A percentile compares a stretch with the other conserved stretches of the same genome.
phyloP scores from a whole-genome alignment of 768 basidiomycete species.

The Phlebiopsis flavidoalba region DNA sequence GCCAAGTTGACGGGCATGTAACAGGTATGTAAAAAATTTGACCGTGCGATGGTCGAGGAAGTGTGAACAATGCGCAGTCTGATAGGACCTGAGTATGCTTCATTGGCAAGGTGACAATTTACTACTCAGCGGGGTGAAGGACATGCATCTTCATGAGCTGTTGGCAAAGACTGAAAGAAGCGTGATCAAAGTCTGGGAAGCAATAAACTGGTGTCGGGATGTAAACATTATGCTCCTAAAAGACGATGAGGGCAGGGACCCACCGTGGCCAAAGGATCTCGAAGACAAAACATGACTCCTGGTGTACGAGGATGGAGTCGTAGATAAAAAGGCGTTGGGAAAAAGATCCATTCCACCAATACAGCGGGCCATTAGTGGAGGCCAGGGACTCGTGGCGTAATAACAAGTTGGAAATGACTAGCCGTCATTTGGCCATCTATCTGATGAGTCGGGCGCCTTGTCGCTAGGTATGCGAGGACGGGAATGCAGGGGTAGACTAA shows the following conservation, averaged over 20 bases:
- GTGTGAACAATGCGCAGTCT: slow-evolving; percentile 54
- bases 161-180: slow-evolving; percentile 56
- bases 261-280: slow-evolving; percentile 62
- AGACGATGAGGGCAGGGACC: slow-evolving; percentile 12
- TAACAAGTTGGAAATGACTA: slow-evolving; percentile 54
- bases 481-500: slow-evolving; percentile 60
- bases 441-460: slow-evolving; percentile 64
- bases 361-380: slow-evolving; percentile 44
- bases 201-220: slow-evolving; percentile 40
- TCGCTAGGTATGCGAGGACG: slow-evolving; percentile 62
- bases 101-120: neutral
- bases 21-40: slow-evolving; percentile 69
- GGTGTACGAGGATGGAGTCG: neutral
- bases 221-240: neutral
- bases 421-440: slow-evolving; percentile 39
- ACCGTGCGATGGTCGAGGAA: slow-evolving; percentile 52
- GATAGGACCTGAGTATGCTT: neutral
- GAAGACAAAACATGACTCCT: slow-evolving; percentile 61
- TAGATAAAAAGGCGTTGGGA: neutral
- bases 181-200: slow-evolving; percentile 66
- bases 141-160: slow-evolving; percentile 61
- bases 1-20: slow-evolving; percentile 60
- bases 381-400: slow-evolving; percentile 62
- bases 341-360: slow-evolving; percentile 40
- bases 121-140: slow-evolving; percentile 40